Percentiles rank a stretch among this genome's conserved stretches.
Evolutionary conservation across 2,329 filamentous ascomycete species (phyloP).

Genomic region (Fusarium foetens): DNA sequence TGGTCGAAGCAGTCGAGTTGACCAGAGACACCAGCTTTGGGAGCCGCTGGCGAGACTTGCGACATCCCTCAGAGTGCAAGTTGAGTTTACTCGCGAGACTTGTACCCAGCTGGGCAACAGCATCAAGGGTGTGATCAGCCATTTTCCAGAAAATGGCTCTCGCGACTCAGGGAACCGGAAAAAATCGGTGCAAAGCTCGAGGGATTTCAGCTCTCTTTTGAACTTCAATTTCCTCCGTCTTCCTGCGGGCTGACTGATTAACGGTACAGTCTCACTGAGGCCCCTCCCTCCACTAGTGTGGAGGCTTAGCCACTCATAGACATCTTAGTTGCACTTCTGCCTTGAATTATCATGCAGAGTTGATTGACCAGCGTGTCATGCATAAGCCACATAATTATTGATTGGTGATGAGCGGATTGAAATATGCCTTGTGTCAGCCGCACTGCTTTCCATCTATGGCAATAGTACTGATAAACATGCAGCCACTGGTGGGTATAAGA

Average conservation of each 20-base stretch:
- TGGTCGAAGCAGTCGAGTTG: neutral
- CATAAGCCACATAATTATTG: neutral
- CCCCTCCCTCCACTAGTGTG: neutral
- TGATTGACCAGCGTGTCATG: neutral
- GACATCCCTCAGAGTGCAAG: neutral
- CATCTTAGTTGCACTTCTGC: neutral
- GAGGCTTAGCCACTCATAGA: neutral
- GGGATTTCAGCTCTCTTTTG: neutral
- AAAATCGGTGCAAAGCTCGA: rapidly evolving
- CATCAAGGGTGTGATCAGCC: neutral
- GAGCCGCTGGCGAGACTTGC: neutral
- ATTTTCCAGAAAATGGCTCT: neutral
- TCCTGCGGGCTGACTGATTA: neutral
- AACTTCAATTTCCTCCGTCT: neutral
- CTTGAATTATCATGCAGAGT: neutral
- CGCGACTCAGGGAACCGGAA: too few species aligned
- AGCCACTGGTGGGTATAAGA: neutral
- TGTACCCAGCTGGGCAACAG: neutral
- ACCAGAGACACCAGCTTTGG: neutral
- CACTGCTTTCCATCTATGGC: neutral
- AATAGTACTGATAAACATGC: neutral
- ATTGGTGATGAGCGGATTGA: neutral
- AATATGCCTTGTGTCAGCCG: neutral
- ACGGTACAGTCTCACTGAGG: neutral
- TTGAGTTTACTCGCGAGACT: neutral